These are phyloP conservation scores for Gorgonomyces haynaldii DNA, from an alignment of 192 early-diverging fungal genomes.

Conservation along the genomic window DNA sequence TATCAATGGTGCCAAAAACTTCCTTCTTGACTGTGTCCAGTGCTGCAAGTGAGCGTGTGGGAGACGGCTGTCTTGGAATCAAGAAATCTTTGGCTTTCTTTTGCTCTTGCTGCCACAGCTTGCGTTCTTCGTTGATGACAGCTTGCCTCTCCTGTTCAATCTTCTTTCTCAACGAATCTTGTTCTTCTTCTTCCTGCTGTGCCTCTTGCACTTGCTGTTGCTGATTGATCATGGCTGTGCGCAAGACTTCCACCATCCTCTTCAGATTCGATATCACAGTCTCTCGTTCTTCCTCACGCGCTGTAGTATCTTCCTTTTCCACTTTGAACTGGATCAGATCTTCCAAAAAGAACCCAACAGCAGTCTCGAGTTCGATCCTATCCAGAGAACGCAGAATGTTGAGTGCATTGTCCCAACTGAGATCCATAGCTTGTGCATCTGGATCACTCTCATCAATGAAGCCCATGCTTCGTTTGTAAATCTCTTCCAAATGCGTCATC, in stretches of 20 bases:
- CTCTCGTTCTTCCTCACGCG: conserved; percentile 18
- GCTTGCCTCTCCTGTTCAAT: no score
- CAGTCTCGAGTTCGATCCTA: conserved; percentile 24
- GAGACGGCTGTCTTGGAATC: no score
- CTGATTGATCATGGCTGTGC: conserved; percentile 18
- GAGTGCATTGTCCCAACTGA: conserved; percentile 37
- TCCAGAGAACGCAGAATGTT: conserved; percentile 30
- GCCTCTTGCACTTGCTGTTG: conserved; percentile 5
- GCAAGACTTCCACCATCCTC: conserved; percentile 11
- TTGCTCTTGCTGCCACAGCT: no score
- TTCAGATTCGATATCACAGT: conserved; percentile 15
- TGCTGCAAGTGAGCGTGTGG: not conserved
- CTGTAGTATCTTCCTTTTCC: conserved; percentile 9
- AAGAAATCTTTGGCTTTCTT: no score
- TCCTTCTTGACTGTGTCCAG: no score
- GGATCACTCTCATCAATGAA: conserved; percentile 1
- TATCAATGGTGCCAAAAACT: no score
- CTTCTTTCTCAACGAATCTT: no score
- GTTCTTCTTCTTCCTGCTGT: no score
- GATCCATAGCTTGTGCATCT: conserved; percentile 9
- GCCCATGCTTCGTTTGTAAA: conserved; percentile 4
- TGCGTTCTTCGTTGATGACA: no score
- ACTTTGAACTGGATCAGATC: conserved; percentile 23
- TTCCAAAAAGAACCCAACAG: conserved; percentile 24
- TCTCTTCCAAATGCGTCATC: conserved; percentile 18